Evolutionary conservation across 2,329 filamentous ascomycete species (phyloP), one percentile per base, ranked within the genome.

Genomic region (Elsinoe perseae): DNA sequence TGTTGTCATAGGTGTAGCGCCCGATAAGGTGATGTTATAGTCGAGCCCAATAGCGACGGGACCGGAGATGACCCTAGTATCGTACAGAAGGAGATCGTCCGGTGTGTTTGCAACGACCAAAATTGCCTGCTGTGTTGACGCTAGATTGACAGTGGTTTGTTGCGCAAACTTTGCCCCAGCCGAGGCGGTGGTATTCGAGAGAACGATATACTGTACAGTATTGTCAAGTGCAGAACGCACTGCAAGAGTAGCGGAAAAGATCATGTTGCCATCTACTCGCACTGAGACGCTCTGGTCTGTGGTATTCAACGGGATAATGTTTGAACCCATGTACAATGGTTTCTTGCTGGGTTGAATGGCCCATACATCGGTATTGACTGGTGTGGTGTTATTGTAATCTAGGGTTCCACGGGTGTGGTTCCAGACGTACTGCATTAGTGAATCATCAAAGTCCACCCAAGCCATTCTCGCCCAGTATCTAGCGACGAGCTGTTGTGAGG

Each of bases 381-480:
- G 21, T 56, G 77, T 72, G 9, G 77, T 64, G 59, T 74, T 75
- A 54, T 69, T 68, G 36, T 73, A 77, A 62, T 73, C 74, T 54
- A 77, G 61, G 14, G 59, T 59, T 2, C 60, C 59, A 9, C 69
- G 67, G 60, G 74, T 67, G 27, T 57, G 57, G 2, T 69, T 61
- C 65, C 75, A 78, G 38, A 68, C 57, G 0, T 69, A 61, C 18
- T 71, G 69, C 0, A 73, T 74, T 6, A 69, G 69, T 0, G 67
- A 57, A 60, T 79, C 74, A 10, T 73, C 75, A 28, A 79, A 76
- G 42, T 79, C 77, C 9, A 74, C 74, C 59, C 74, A 77, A 3
- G 77, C 77, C 77, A 80, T 80, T 58, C 72, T 72, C 1, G 77
- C 77, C 76, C 76, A 79, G 65, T 79, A 79, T 14, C 69, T 66